Evolutionary conservation across 2,329 filamentous ascomycete species (phyloP).

Genomic region (Chaetomium strumarium): DNA sequence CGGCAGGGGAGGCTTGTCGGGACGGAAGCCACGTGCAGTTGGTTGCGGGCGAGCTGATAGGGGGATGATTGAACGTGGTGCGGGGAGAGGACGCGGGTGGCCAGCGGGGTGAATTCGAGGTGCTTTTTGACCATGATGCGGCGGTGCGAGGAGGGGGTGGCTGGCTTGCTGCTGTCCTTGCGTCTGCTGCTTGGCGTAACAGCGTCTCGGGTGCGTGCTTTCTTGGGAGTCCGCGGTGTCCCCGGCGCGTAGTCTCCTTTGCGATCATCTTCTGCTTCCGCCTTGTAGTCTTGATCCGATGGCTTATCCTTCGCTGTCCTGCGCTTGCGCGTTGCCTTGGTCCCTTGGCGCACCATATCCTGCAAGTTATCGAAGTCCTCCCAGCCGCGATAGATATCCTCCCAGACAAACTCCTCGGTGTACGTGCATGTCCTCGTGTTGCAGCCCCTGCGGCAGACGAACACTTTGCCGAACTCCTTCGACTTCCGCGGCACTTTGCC

Average conservation of each 20-base stretch:
- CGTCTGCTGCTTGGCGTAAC: constrained; percentile 49
- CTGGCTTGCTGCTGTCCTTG: constrained; percentile 40
- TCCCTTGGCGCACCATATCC: constrained; percentile 60
- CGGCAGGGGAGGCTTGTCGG: constrained; percentile 84
- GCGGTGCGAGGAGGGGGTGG: constrained; percentile 38
- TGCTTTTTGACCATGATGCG: constrained; percentile 73
- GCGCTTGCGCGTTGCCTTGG: constrained; percentile 61
- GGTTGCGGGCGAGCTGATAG: constrained; percentile 82
- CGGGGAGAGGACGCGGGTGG: constrained; percentile 75
- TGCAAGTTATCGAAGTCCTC: constrained; percentile 62
- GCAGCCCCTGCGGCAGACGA: constrained; percentile 83
- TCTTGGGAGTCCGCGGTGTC: constrained; percentile 32
- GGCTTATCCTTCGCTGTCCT: constrained; percentile 25
- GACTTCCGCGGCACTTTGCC: constrained; percentile 69
- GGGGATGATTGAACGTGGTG: constrained; percentile 72
- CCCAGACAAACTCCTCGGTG: constrained; percentile 88
- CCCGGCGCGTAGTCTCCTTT: constrained; percentile 33
- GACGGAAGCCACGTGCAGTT: constrained; percentile 89
- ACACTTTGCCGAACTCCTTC: constrained; percentile 75
- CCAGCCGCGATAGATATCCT: constrained; percentile 68
- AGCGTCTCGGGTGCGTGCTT: constrained; percentile 27
- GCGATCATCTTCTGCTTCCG: constrained; percentile 29
- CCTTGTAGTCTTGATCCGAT: constrained; percentile 30
- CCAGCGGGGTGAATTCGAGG: constrained; percentile 92
- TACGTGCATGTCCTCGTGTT: constrained; percentile 86